Percentiles rank a stretch among this genome's conserved stretches.
Conservation (phyloP, 1,139 yeast genomes). For the Taphrina populina region DNA sequence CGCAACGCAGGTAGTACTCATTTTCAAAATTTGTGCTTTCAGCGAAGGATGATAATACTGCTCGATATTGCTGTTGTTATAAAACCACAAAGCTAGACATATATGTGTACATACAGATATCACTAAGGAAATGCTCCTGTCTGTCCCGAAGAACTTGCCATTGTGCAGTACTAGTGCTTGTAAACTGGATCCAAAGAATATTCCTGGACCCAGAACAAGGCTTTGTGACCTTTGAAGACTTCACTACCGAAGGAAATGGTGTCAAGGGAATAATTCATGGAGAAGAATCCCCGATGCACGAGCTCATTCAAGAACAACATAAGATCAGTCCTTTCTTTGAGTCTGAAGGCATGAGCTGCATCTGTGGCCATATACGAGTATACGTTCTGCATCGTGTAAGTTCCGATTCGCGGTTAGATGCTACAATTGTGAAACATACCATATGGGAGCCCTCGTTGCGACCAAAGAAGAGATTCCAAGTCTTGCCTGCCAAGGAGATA, state of each 20-base stretch:
- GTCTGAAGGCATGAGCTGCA: too few relatives aligned
- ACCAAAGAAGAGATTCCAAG: constrained; percentile 1
- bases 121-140: too few relatives aligned
- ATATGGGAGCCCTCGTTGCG: background rate
- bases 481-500: background rate
- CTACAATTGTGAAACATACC: background rate
- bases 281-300: background rate
- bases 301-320: background rate
- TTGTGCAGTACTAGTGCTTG: too few relatives aligned
- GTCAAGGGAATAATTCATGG: background rate
- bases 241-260: constrained; percentile 9
- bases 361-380: too few relatives aligned
- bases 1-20: too few relatives aligned
- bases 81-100: too few relatives aligned
- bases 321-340: too few relatives aligned
- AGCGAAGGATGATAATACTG: too few relatives aligned
- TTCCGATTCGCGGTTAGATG: background rate
- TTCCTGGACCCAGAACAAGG: background rate
- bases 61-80: too few relatives aligned
- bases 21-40: too few relatives aligned
- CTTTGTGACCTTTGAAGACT: background rate
- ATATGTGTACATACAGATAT: too few relatives aligned
- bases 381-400: background rate
- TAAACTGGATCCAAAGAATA: background rate
- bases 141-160: too few relatives aligned